Conservation (phyloP, 169 alveolate species). For the Eimeria maxima region DNA sequence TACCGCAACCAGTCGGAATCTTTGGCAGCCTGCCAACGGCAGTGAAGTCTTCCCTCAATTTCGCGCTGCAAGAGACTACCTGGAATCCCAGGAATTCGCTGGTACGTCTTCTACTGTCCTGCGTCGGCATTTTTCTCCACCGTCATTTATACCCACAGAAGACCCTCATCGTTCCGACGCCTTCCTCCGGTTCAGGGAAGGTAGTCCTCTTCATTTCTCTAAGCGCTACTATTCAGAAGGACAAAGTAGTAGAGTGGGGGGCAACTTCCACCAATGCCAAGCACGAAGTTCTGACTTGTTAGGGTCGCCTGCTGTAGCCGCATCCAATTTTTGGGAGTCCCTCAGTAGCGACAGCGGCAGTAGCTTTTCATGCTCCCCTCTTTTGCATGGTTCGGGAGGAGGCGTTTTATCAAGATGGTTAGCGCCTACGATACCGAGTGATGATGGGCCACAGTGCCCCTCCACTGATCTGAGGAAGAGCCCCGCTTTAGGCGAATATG, state of each 20-base stretch:
- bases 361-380: background rate
- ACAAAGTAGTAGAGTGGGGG: background rate
- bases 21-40: background rate
- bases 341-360: conserved; percentile 52
- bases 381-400: background rate
- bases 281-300: background rate
- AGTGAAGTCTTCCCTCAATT: background rate
- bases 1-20: background rate
- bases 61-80: conserved; percentile 57
- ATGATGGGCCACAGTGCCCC: background rate
- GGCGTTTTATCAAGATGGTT: background rate
- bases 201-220: background rate
- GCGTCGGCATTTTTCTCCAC: background rate
- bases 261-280: background rate
- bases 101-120: background rate
- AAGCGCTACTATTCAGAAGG: background rate
- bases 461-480: background rate
- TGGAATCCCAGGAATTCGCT: background rate
- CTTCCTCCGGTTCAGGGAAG: background rate
- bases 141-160: background rate
- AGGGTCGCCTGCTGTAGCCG: conserved; percentile 8
- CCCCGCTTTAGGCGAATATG: background rate
- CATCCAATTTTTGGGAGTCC: conserved; percentile 25
- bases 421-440: background rate
- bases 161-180: background rate